These are phyloP conservation scores for Macrolepiota albuminosa DNA, from an alignment of 768 basidiomycete genomes.

Conservation along the genomic window DNA sequence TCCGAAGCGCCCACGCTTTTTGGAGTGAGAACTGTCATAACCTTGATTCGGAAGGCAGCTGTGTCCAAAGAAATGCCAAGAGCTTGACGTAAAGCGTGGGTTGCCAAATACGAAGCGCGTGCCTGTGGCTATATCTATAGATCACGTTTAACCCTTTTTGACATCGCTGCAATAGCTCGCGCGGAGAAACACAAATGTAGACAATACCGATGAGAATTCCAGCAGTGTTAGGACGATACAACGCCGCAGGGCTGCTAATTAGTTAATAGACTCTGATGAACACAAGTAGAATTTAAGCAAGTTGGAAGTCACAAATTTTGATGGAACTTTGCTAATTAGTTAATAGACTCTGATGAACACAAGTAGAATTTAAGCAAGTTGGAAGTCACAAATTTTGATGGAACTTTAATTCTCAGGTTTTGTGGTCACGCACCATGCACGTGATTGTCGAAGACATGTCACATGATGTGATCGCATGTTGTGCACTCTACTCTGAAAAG, in stretches of 20 bases:
- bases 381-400: background rate
- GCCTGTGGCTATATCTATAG: too few relatives aligned
- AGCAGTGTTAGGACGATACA: background rate
- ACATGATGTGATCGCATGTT: too few relatives aligned
- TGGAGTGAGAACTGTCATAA: background rate
- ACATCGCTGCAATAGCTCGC: background rate
- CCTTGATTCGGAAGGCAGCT: background rate
- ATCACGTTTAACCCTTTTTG: background rate
- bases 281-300: background rate
- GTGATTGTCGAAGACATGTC: background rate
- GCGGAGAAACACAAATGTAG: background rate
- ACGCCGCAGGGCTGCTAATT: background rate
- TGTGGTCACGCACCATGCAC: background rate
- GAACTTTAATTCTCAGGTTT: background rate
- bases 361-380: background rate
- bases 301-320: background rate
- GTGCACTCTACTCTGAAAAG: background rate
- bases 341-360: background rate
- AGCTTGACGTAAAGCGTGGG: background rate
- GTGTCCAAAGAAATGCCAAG: constrained; percentile 1
- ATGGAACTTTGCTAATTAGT: background rate
- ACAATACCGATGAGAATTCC: background rate
- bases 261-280: background rate
- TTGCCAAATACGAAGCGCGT: too few relatives aligned
- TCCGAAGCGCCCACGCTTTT: background rate